Percentiles rank a stretch among this genome's conserved stretches.
These are phyloP conservation scores for Auriculariales sp. DNA, from an alignment of 768 basidiomycete species.

Conservation along the genomic window DNA sequence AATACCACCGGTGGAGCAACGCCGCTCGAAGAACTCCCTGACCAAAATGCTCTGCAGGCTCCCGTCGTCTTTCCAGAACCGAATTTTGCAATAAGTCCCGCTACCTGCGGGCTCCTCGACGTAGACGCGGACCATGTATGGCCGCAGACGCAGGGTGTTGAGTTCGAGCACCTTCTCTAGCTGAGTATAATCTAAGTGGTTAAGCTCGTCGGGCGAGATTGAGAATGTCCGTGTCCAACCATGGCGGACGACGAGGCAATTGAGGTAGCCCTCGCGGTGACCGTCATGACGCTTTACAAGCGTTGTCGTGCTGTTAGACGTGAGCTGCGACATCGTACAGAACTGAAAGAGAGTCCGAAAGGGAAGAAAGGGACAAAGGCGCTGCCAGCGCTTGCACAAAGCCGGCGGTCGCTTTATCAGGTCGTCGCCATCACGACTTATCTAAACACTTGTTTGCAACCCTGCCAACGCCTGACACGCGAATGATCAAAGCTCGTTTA, in stretches of 20 bases:
- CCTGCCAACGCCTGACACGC: no score
- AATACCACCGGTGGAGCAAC: neutral
- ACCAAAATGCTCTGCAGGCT: slow-evolving; percentile 5
- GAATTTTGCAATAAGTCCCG: slow-evolving; percentile 3
- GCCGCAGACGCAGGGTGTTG: slow-evolving; percentile 5
- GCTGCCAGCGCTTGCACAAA: neutral
- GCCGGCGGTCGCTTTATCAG: neutral
- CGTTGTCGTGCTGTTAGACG: neutral
- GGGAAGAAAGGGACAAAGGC: neutral
- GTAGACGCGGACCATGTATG: slow-evolving; percentile 4
- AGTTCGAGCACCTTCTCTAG: slow-evolving; percentile 3
- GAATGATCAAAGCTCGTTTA: no score
- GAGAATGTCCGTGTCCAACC: slow-evolving; percentile 6
- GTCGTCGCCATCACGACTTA: neutral
- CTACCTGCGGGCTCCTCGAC: slow-evolving; percentile 4
- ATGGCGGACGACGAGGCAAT: slow-evolving; percentile 4
- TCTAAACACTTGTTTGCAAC: no score
- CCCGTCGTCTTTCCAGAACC: slow-evolving; percentile 6
- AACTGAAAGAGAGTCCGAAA: no score
- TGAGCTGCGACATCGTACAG: slow-evolving; percentile 1
- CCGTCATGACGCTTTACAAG: slow-evolving; percentile 3
- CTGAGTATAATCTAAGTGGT: slow-evolving; percentile 1
- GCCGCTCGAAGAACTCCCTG: slow-evolving; percentile 4
- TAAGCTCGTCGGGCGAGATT: slow-evolving; percentile 4
- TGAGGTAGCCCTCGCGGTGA: slow-evolving; percentile 4